Base-by-base conservation (phyloP, 116 monocot species). In the Iris pallida region DNA sequence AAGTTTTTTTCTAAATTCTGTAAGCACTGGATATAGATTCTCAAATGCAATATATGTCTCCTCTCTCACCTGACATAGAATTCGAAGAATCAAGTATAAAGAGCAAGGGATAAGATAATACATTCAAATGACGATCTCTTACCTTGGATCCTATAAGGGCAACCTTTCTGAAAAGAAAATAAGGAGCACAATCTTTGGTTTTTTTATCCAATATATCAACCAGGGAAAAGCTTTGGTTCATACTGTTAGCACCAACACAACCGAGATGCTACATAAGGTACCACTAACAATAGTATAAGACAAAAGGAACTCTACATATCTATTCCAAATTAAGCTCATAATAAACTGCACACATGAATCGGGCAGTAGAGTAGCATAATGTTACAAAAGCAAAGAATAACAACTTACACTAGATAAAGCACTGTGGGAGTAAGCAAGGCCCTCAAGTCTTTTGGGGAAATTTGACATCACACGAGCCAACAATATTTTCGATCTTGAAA, bases 391-490 rank as follows among this genome's bases (percentile, higher is more conserved):
- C 1, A 13, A 9, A 51, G 49, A 9, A 4, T 15, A 70, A 61
- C 84, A n/a, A n/a, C n/a, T 76, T 85, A 88, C 88, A 68, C 84
- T 89, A 59, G 82, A 89, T 69, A 89, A 89, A 78, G 89, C 89
- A 66, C 85, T 80, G 70, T 89, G 89, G 59, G 89, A 79, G 59
- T 85, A 85, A 15, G 85, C 85, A 68, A 89, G 80, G 41, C 89
- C 89, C 67, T 89, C 89, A 3, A 85, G 85, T 63, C 89, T 85
- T 58, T 85, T 89, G 12, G 89, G n/a, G 89, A 72, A 89, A 89
- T 70, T 89, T 89, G 46, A 85, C 89, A 78, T 85, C 89, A 70
- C 89, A 89, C 40, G 89, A 89, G 9, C 82, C 89, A 61, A 89
- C 89, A 65, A 89, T 89, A 44, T 89, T 89, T 61, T 89, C 85